phyloP scores from a whole-genome alignment of 1,284 basidiomycete species.

The Ceratobasidium theobromae region DNA sequence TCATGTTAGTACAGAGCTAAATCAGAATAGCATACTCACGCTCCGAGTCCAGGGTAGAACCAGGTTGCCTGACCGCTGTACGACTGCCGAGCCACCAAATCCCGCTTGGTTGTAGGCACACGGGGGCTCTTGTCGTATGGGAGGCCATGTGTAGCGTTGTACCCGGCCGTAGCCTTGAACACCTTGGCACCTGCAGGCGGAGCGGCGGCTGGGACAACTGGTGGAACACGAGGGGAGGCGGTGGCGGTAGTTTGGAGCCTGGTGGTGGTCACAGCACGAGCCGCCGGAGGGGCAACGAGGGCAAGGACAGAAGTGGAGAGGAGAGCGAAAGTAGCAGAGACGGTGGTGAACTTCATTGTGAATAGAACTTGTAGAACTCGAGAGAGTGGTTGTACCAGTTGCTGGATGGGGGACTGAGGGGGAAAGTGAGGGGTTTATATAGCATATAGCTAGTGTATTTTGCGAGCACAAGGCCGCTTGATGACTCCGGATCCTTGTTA shows the following conservation, averaged over 20 bases:
- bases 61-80: neutral
- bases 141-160: neutral
- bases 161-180: neutral
- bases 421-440: neutral
- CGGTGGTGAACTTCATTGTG: neutral
- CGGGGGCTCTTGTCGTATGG: neutral
- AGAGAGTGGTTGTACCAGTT: neutral
- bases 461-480: no score
- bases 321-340: neutral
- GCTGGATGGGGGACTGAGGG: neutral
- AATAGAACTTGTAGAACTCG: neutral
- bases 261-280: neutral
- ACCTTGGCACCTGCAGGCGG: neutral
- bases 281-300: neutral
- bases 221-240: neutral
- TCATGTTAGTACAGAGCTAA: neutral
- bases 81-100: neutral
- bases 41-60: slow-evolving; percentile 2
- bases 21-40: neutral
- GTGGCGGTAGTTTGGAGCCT: neutral
- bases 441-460: neutral
- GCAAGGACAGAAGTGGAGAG: neutral
- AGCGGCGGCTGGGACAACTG: neutral
- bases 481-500: no score
- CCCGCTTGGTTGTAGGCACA: neutral